Percentiles rank a stretch among this genome's conserved stretches.
phyloP scores from a whole-genome alignment of 148 eudicot genomes.

The Camellia lanceoleosa region DNA sequence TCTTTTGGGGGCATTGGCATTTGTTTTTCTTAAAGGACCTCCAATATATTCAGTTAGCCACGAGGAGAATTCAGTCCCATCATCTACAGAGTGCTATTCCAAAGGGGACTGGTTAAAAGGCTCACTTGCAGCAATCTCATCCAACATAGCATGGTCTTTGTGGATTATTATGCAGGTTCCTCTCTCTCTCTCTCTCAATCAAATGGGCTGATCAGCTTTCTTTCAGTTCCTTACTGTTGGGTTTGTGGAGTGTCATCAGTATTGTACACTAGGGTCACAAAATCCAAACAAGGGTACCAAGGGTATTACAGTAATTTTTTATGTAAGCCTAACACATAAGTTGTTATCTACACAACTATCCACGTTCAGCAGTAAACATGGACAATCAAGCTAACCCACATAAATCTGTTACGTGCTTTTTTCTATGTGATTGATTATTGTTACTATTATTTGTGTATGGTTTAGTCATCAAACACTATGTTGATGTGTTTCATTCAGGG shows the following conservation, averaged over 20 bases:
- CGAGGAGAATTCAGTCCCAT: neutral
- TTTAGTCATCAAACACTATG: too few species aligned
- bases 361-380: too few species aligned
- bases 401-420: too few species aligned
- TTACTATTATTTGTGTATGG: too few species aligned
- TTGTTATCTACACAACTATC: too few species aligned
- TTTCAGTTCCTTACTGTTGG: neutral
- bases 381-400: too few species aligned
- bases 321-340: too few species aligned
- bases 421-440: too few species aligned
- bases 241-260: too few species aligned
- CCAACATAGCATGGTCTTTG: slow-evolving; percentile 26
- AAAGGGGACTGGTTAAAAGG: slow-evolving; percentile 29
- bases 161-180: slow-evolving; percentile 36
- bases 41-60: slow-evolving; percentile 2
- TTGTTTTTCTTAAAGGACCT: slow-evolving; percentile 37
- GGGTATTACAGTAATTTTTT: too few species aligned
- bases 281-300: too few species aligned
- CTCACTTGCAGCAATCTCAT: slow-evolving; percentile 22
- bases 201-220: neutral
- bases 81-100: slow-evolving; percentile 1
- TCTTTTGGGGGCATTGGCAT: slow-evolving; percentile 34
- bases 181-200: neutral
- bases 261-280: too few species aligned
- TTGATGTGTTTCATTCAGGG: neutral